Percentiles rank a stretch among this genome's conserved stretches.
These are phyloP conservation scores for Datura wrightii DNA, from an alignment of 257 asterid species.

Conservation along the genomic window DNA sequence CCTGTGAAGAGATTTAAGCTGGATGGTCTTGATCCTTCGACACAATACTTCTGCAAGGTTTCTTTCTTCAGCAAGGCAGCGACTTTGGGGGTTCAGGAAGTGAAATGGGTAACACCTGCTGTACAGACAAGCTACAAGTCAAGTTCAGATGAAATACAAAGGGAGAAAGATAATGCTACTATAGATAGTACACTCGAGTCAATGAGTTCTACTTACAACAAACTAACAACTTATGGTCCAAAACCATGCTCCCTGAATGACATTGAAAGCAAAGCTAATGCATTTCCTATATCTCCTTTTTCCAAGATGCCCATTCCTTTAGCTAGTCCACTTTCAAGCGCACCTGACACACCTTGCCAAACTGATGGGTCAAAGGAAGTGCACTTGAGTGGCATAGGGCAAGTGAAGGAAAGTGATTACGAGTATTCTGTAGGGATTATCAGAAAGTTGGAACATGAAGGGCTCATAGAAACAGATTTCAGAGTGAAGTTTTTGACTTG, in stretches of 20 bases:
- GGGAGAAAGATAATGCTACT: slow-evolving; percentile 26
- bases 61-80: slow-evolving; percentile 37
- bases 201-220: slow-evolving; percentile 46
- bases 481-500: slow-evolving; percentile 83
- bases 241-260: slow-evolving; percentile 33
- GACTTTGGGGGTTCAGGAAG: slow-evolving; percentile 39
- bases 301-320: slow-evolving; percentile 33
- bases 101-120: slow-evolving; percentile 43
- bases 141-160: slow-evolving; percentile 31
- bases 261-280: slow-evolving; percentile 36
- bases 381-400: slow-evolving; percentile 29
- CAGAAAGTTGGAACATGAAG: slow-evolving; percentile 73
- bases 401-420: slow-evolving; percentile 50
- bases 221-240: slow-evolving; percentile 41
- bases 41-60: slow-evolving; percentile 45
- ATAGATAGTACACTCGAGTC: slow-evolving; percentile 38
- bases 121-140: slow-evolving; percentile 19
- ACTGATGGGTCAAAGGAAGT: slow-evolving; percentile 40
- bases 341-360: slow-evolving; percentile 44
- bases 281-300: slow-evolving; percentile 30
- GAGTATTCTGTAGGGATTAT: slow-evolving; percentile 80
- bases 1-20: slow-evolving; percentile 39
- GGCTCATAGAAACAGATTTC: slow-evolving; percentile 61
- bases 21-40: slow-evolving; percentile 44
- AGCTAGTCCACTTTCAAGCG: slow-evolving; percentile 41